Base-by-base conservation (phyloP, 1,284 basidiomycete genomes). In the Microstroma glucosiphilum region DNA sequence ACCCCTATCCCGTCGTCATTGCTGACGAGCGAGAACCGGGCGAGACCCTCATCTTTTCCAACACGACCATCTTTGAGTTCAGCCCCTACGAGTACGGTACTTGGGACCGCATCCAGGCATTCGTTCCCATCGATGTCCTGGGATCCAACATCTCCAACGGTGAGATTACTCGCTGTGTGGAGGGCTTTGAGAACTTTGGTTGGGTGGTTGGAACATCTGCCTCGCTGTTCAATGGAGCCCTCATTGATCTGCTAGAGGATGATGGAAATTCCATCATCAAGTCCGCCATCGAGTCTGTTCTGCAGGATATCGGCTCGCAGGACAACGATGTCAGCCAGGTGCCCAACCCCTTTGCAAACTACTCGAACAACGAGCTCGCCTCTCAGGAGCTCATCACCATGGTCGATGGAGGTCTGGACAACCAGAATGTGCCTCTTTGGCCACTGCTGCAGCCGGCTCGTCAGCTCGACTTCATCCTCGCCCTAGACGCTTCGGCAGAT, bases 381-480 rank as follows among this genome's bases (percentile, higher is more conserved):
- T 57, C 60, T 6, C 30, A 37, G 9, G 60, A 70, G 26, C 65
- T 76, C 56, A 64, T 77, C n/a, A 68, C 72, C 7, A 49, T 75
- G 2, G 72, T 74, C 2, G 73, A 78, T 61, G 75, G 70, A 15
- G 75, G 76, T 6, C 58, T 73, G 56, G 71, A 72, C 42, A 69
- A 70, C 46, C 65, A 88, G 70, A 88, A 87, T 68, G 79, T 89
- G 17, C 89, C 88, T 0, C 82, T 87, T 23, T 84, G 83, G 11
- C 84, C 86, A 3, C 75, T 88, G 8, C 82, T 90, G 60, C 85
- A 88, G 51, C 86, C 84, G 54, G 83, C 84, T 0, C 82, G 89
- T 51, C 80, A 72, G 0, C 60, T 90, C 30, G 89, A 90, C 74
- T 82, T 87, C 4, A 82, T 90, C 59, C 82, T 90, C n/a, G 87